These are phyloP conservation scores for Strobilomyces echinocephalus DNA, from an alignment of 768 basidiomycete genomes.

Conservation along the genomic window DNA sequence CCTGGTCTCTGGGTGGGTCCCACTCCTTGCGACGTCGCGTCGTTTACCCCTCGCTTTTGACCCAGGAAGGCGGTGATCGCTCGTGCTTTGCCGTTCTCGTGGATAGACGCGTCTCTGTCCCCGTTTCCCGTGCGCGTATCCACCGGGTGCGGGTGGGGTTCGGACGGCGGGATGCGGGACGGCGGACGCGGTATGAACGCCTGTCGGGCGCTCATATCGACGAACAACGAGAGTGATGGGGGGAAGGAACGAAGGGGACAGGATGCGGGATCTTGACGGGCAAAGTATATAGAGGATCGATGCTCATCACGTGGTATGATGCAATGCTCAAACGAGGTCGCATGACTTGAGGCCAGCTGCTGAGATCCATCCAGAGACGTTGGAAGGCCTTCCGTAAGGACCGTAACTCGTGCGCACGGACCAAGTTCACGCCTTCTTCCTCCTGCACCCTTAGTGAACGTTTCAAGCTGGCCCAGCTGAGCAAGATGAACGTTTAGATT, in stretches of 20 bases:
- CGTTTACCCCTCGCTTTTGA: slow-evolving; percentile 12
- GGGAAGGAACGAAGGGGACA: not conserved
- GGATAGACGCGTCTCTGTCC: slow-evolving; percentile 2
- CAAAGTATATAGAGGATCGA: slow-evolving; percentile 1
- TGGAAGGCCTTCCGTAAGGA: no score
- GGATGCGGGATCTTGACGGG: not conserved
- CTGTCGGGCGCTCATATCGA: slow-evolving; percentile 25
- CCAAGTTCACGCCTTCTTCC: no score
- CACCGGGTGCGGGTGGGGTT: slow-evolving; percentile 1
- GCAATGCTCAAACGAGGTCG: not conserved
- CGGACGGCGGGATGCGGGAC: slow-evolving; percentile 8
- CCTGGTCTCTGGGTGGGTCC: slow-evolving; percentile 3
- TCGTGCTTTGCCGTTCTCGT: slow-evolving; percentile 12
- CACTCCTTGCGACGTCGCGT: not conserved
- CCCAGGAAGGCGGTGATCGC: slow-evolving; percentile 23
- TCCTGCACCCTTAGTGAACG: no score
- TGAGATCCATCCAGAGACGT: not conserved
- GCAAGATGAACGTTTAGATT: no score
- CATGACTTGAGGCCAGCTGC: no score
- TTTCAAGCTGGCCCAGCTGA: no score
- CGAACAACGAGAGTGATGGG: not conserved
- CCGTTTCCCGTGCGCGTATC: slow-evolving; percentile 5
- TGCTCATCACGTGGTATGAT: slow-evolving; percentile 12
- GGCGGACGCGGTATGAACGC: slow-evolving; percentile 21
- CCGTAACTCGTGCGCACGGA: no score